These are phyloP conservation scores for Mycena vitilis DNA, from an alignment of 768 basidiomycete genomes.

Conservation along the genomic window DNA sequence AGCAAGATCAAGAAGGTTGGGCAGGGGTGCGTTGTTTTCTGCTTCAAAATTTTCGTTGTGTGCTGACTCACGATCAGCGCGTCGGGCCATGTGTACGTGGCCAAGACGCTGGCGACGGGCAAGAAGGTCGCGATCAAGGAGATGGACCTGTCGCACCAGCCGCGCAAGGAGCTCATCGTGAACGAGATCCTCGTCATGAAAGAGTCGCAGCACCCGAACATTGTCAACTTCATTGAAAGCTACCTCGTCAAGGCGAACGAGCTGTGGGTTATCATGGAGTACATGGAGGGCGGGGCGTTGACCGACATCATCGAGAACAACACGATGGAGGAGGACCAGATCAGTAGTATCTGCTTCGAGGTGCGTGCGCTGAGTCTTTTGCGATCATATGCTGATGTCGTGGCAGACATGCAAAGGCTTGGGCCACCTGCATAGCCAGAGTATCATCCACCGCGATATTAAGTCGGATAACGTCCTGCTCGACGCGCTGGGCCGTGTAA, in stretches of 20 bases:
- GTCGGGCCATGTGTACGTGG: conserved; percentile 97
- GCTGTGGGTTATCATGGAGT: conserved; percentile 99
- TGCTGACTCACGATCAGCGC: conserved; percentile 64
- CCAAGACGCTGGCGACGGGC: conserved; percentile 85
- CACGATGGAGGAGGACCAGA: conserved; percentile 94
- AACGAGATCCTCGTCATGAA: conserved; percentile 99
- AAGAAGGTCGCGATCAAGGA: conserved; percentile 98
- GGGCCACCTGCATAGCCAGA: conserved; percentile 91
- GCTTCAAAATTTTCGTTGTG: not conserved
- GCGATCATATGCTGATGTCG: not conserved
- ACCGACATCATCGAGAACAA: conserved; percentile 99
- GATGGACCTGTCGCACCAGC: conserved; percentile 96
- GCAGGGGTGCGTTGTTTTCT: conserved; percentile 80
- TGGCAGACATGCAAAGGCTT: conserved; percentile 93
- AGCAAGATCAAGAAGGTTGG: conserved; percentile 99
- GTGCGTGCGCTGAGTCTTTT: conserved; percentile 56
- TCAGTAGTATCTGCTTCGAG: conserved; percentile 90
- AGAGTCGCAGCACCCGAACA: conserved; percentile 96
- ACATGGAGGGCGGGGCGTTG: conserved; percentile 97
- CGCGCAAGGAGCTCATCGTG: conserved; percentile 96
- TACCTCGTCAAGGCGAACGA: conserved; percentile 90
- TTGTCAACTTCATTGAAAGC: conserved; percentile 94
- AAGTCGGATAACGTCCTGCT: conserved; percentile 97
- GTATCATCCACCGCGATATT: conserved; percentile 97
- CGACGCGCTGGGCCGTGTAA: conserved; percentile 92